These are phyloP conservation scores for Nannochloropsis oceanica DNA, from an alignment of 108 stramenopile species.

Conservation along the genomic window DNA sequence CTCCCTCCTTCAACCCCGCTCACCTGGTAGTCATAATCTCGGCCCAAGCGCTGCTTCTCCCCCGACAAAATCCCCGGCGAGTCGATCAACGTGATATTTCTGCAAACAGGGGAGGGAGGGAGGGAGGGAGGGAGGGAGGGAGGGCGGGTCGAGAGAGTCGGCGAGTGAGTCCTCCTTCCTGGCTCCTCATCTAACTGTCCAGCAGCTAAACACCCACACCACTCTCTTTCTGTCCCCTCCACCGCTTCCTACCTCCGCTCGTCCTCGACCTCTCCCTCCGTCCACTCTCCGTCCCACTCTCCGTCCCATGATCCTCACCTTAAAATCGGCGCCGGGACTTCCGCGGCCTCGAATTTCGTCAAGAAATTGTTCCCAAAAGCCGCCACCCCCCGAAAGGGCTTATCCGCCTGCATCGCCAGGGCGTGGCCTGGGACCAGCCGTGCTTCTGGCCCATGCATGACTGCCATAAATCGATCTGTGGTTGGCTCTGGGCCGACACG, in stretches of 20 bases:
- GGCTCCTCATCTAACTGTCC: background rate
- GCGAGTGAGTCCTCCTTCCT: background rate
- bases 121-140: background rate
- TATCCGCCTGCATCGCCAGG: conserved; percentile 78
- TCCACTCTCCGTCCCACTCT: conserved; percentile 20
- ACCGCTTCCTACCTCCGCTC: background rate
- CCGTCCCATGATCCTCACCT: background rate
- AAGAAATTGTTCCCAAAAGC: conserved; percentile 86
- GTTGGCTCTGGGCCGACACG: conserved; percentile 97
- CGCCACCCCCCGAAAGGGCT: conserved; percentile 85
- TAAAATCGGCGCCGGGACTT: conserved; percentile 60
- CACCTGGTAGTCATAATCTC: conserved; percentile 22
- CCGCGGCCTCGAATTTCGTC: conserved; percentile 78
- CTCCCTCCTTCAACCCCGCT: too few relatives aligned
- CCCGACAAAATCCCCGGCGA: conserved; percentile 55
- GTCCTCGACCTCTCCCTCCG: background rate
- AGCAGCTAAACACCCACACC: too few relatives aligned
- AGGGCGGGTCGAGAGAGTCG: background rate
- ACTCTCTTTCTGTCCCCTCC: background rate
- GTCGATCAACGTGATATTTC: conserved; percentile 79
- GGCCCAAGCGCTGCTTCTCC: conserved; percentile 46
- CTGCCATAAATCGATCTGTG: conserved; percentile 84
- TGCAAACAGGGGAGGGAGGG: background rate
- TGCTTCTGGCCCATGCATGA: conserved; percentile 89
- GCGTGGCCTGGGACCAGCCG: conserved; percentile 94